Base-by-base conservation (phyloP, 805 yeast genomes). In the Saccharomycopsis vini region DNA sequence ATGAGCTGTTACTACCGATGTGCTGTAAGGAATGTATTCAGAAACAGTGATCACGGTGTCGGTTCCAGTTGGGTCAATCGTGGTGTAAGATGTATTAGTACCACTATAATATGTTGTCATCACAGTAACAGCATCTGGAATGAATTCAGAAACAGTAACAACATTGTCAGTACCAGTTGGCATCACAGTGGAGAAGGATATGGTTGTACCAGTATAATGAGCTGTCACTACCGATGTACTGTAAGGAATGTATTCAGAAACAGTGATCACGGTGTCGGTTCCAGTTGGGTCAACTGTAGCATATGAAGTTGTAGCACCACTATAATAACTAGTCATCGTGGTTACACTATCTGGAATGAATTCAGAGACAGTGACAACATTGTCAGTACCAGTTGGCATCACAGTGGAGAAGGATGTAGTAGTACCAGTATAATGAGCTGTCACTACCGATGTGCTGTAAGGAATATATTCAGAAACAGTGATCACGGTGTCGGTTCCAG, bases 381-480 rank as follows among this genome's bases (percentile, higher is more conserved):
- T 38, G n/a, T 33, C 42, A 21, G 43, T 10, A 30, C 39, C 38
- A 32, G n/a, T 22, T 35, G 44, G 40, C 19, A 16, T 18, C 12
- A 16, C 16, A 18, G 44, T 36, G 16, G 19, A 28, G 24, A 23
- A 20, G 16, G 37, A 21, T 3, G 37, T 44, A 9, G 33, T 18
- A 19, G 21, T 16, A 15, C 35, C 33, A 28, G 33, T 26, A 30
- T 38, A 38, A 29, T 26, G 19, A 10, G 32, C 22, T 12, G 31
- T 18, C 15, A 37, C 31, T n/a, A 31, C 16, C 7, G 23, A 5
- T n/a, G 42, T 42, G 1, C 16, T 20, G 10, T 36, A 26, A 35
- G 49, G 49, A 21, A 38, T 28, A 10, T 36, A 29, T 28, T 31
- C 39, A 15, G 32, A 15, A 19, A 45, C 43, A 13, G 42, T 29